These are phyloP conservation scores for Ormosia emarginata DNA, from an alignment of 306 rosid species.

Conservation along the genomic window DNA sequence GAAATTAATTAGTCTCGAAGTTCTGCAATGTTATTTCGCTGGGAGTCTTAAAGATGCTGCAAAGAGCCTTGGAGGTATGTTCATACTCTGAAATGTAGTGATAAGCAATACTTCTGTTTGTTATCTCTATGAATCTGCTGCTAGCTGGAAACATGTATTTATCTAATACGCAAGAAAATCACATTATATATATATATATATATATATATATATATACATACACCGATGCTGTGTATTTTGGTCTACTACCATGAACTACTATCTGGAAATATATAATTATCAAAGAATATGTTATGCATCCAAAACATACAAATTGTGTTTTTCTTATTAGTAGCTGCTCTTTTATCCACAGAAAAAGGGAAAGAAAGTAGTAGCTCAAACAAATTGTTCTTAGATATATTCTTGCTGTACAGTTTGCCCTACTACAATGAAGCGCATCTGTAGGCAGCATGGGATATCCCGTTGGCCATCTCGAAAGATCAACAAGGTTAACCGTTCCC, in stretches of 20 bases:
- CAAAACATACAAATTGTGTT: neutral
- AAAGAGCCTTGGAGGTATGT: constrained; percentile 92
- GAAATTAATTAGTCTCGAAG: constrained; percentile 88
- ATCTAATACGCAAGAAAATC: neutral
- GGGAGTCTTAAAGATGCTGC: constrained; percentile 99
- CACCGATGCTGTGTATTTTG: neutral
- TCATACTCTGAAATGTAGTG: neutral
- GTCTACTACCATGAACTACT: neutral
- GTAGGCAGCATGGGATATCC: constrained; percentile 97
- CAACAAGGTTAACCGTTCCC: constrained; percentile 86
- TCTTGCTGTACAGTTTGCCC: constrained; percentile 78
- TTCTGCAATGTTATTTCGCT: constrained; percentile 82
- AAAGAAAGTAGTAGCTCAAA: neutral
- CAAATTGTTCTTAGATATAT: constrained; percentile 19
- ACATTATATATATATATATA: too few relatives aligned
- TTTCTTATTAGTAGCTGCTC: neutral
- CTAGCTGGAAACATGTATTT: neutral
- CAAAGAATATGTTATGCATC: neutral
- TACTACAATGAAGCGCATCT: constrained; percentile 96
- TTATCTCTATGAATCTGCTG: neutral
- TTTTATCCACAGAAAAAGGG: neutral
- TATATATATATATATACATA: too few relatives aligned
- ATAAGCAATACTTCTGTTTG: neutral
- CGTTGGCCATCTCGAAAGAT: constrained; percentile 99
- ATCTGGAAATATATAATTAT: neutral